Evolutionary conservation across 73 alveolate genomes (phyloP).

Genomic region (Symbiodinium pilosum): DNA sequence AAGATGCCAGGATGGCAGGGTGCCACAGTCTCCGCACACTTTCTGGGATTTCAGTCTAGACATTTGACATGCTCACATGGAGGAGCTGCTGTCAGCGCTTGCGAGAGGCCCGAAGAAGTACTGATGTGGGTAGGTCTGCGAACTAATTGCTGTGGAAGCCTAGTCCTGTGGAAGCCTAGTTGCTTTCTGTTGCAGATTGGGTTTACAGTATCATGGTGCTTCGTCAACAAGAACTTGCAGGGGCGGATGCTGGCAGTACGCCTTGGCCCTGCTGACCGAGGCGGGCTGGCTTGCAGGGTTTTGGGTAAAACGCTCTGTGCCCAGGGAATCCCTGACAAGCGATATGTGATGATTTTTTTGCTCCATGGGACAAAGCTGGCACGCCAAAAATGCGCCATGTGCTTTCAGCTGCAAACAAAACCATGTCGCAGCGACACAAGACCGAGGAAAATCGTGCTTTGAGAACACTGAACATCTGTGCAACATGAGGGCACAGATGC

Average conservation of each 20-base stretch:
- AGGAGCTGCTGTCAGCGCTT: slow-evolving; percentile 21
- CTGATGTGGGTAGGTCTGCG: not conserved
- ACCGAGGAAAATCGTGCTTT: too few species aligned
- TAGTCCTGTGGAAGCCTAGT: not conserved
- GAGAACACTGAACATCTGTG: too few species aligned
- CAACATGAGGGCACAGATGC: slow-evolving; percentile 24
- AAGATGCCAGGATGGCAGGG: not conserved
- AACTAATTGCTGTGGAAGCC: not conserved
- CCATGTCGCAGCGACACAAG: too few species aligned
- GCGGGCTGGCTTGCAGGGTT: not conserved
- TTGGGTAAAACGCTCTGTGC: not conserved
- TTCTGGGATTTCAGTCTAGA: too few species aligned
- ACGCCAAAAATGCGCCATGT: too few species aligned
- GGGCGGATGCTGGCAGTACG: slow-evolving; percentile 7
- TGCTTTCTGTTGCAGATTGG: not conserved
- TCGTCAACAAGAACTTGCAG: not conserved
- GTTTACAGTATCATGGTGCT: not conserved
- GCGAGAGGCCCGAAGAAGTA: not conserved
- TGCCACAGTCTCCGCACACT: too few species aligned
- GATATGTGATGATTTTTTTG: not conserved
- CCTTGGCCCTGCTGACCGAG: not conserved
- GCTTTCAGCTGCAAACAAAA: too few species aligned
- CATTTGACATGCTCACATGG: too few species aligned
- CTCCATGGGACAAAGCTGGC: too few species aligned
- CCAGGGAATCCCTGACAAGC: not conserved